Percentiles rank a stretch among this genome's conserved stretches.
Evolutionary conservation across 225 moss, liverwort and hornwort genomes (phyloP).

Genomic region (Antitrichia curtipendula): DNA sequence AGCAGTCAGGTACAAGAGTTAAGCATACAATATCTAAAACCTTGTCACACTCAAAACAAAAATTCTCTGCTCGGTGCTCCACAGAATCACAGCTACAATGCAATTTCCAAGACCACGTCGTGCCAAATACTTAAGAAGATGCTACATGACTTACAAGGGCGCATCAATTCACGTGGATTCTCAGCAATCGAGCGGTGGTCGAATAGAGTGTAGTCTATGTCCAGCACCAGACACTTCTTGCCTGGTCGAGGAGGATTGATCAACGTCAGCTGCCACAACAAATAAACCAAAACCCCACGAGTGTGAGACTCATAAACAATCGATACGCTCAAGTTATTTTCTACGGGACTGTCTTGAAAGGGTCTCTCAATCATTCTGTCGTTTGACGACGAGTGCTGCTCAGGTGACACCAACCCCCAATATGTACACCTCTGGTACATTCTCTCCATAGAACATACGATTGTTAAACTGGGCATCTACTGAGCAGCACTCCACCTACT

Average conservation of each 20-base stretch:
- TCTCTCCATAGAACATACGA: not conserved
- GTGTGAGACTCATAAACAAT: not conserved
- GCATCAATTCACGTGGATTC: conserved; percentile 93
- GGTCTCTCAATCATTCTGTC: not conserved
- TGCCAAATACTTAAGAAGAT: not conserved
- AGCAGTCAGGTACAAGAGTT: not conserved
- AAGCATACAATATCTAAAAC: not conserved
- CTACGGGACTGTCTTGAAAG: not conserved
- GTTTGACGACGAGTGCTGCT: not conserved
- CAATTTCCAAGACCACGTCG: not conserved
- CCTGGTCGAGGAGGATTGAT: conserved; percentile 79
- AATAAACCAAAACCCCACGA: not conserved
- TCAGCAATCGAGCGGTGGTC: conserved; percentile 97
- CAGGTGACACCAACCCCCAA: not conserved
- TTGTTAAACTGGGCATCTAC: not conserved
- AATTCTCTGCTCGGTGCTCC: not conserved
- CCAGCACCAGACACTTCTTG: conserved; percentile 92
- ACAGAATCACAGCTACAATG: not conserved
- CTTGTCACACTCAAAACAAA: not conserved
- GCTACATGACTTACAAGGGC: conserved; percentile 53
- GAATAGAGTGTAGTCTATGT: conserved; percentile 96
- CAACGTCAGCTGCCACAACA: conserved; percentile 55
- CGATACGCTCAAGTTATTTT: not conserved
- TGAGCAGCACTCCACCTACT: not conserved
- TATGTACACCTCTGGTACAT: not conserved